Conservation (phyloP, 1,139 yeast species). For the Meyerozyma elateridarum region DNA sequence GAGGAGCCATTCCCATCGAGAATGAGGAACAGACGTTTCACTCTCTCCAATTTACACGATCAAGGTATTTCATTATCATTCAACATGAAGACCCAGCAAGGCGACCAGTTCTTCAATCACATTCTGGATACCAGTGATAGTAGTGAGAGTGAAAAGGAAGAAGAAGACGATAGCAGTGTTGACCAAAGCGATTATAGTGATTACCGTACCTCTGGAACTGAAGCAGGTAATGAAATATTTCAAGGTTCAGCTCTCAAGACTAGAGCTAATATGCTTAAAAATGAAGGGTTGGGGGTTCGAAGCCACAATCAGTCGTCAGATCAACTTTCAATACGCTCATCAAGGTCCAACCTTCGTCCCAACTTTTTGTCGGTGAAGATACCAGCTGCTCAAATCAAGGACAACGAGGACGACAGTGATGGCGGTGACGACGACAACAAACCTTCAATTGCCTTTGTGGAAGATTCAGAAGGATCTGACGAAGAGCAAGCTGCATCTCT, state of each 20-base stretch:
- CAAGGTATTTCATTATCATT: conserved; percentile 64
- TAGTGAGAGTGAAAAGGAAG: conserved; percentile 28
- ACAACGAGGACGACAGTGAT: conserved; percentile 53
- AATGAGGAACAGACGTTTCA: conserved; percentile 36
- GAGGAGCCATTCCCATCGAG: conserved; percentile 8
- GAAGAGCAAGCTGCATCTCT: conserved; percentile 9
- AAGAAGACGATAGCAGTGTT: conserved; percentile 10
- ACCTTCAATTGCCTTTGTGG: conserved; percentile 30
- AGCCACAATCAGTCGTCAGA: conserved; percentile 13
- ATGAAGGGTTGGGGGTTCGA: conserved; percentile 1
- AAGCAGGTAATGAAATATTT: conserved; percentile 13
- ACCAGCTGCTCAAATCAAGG: conserved; percentile 67
- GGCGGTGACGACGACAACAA: conserved; percentile 18
- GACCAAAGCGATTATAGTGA: not conserved
- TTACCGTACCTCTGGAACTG: conserved; percentile 6
- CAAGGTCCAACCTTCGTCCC: conserved; percentile 47
- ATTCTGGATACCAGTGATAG: conserved; percentile 21
- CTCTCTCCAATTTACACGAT: conserved; percentile 58
- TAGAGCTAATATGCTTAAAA: conserved; percentile 3
- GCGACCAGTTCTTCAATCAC: conserved; percentile 24
- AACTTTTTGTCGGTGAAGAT: conserved; percentile 75
- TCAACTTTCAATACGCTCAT: conserved; percentile 28
- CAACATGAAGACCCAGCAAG: conserved; percentile 57
- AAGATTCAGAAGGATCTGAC: conserved; percentile 14
- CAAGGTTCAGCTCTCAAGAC: conserved; percentile 7